These are phyloP conservation scores for Arachnopeziza araneosa DNA, from an alignment of 2,329 filamentous ascomycete genomes.

Conservation along the genomic window DNA sequence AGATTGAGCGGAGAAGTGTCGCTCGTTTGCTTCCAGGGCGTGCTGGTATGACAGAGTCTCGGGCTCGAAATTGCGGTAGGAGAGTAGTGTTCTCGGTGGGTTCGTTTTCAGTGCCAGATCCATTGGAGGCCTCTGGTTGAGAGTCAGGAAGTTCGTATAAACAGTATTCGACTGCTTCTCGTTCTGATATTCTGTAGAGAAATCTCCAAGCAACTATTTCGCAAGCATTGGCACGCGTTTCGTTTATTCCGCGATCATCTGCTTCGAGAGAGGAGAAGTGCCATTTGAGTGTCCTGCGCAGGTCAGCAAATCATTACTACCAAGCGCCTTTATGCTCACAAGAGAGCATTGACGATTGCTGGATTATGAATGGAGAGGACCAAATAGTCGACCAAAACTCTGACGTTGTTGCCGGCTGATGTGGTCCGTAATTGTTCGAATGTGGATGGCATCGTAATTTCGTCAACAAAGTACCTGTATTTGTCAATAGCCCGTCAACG, in stretches of 20 bases:
- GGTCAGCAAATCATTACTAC: conserved; percentile 38
- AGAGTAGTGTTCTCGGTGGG: conserved; percentile 20
- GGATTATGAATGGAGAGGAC: conserved; percentile 59
- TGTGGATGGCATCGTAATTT: conserved; percentile 58
- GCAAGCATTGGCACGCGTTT: conserved; percentile 66
- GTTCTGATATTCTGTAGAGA: conserved; percentile 62
- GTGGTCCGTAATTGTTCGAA: conserved; percentile 71
- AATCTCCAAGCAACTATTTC: conserved; percentile 81
- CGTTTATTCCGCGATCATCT: conserved; percentile 57
- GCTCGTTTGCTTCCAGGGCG: conserved; percentile 22
- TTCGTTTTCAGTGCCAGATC: not conserved
- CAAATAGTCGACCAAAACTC: conserved; percentile 58
- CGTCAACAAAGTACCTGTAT: conserved; percentile 55
- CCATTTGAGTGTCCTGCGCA: conserved; percentile 63
- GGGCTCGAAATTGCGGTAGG: conserved; percentile 25
- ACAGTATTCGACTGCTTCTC: conserved; percentile 69
- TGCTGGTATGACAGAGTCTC: conserved; percentile 6
- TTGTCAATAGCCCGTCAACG: conserved; percentile 4
- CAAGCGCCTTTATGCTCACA: conserved; percentile 59
- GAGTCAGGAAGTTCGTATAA: conserved; percentile 60
- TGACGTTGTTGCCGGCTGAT: conserved; percentile 53
- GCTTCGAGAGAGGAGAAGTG: conserved; percentile 61
- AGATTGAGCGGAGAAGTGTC: conserved; percentile 43
- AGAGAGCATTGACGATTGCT: conserved; percentile 64
- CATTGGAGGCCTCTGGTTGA: not conserved